A percentile compares a stretch with the other conserved stretches of the same genome.
These are phyloP conservation scores for Exsudoporus frostii DNA, from an alignment of 768 basidiomycete genomes.

Conservation along the genomic window DNA sequence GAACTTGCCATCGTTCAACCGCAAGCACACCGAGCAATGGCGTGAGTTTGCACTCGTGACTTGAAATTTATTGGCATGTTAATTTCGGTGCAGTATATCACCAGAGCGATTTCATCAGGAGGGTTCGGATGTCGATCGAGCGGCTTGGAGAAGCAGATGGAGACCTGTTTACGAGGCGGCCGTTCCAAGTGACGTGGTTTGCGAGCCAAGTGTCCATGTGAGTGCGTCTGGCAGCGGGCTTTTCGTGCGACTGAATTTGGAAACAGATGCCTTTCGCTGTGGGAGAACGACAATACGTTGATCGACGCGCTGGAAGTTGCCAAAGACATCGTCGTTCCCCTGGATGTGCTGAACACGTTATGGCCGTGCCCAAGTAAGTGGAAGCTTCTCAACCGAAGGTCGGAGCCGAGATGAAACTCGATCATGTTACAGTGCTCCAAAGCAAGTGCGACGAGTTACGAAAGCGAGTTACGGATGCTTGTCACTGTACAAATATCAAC, in stretches of 20 bases:
- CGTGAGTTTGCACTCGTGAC: slow-evolving; percentile 43
- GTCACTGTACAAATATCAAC: slow-evolving; percentile 39
- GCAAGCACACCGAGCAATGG: slow-evolving; percentile 76
- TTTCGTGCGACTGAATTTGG: background rate
- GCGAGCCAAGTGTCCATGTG: slow-evolving; percentile 63
- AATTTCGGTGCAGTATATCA: slow-evolving; percentile 50
- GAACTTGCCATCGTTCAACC: slow-evolving; percentile 55
- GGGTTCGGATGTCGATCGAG: slow-evolving; percentile 52
- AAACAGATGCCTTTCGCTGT: slow-evolving; percentile 59
- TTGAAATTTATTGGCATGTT: slow-evolving; percentile 1
- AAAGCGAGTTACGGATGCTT: slow-evolving; percentile 48
- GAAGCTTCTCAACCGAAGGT: slow-evolving; percentile 1
- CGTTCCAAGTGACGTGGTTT: slow-evolving; percentile 72
- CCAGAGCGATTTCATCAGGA: slow-evolving; percentile 62
- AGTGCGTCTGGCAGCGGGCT: slow-evolving; percentile 15
- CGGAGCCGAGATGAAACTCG: slow-evolving; percentile 10
- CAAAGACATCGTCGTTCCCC: slow-evolving; percentile 56
- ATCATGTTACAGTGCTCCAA: slow-evolving; percentile 40
- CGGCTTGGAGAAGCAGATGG: slow-evolving; percentile 49
- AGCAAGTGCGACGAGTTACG: slow-evolving; percentile 48
- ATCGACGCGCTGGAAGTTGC: slow-evolving; percentile 61
- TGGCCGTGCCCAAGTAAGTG: slow-evolving; percentile 59
- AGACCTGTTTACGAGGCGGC: slow-evolving; percentile 60
- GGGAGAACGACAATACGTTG: slow-evolving; percentile 59
- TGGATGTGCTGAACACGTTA: slow-evolving; percentile 65